A percentile compares a stretch with the other conserved stretches of the same genome.
Evolutionary conservation across 139 green algal genomes (phyloP).

Genomic region (Coelastrella sp.): DNA sequence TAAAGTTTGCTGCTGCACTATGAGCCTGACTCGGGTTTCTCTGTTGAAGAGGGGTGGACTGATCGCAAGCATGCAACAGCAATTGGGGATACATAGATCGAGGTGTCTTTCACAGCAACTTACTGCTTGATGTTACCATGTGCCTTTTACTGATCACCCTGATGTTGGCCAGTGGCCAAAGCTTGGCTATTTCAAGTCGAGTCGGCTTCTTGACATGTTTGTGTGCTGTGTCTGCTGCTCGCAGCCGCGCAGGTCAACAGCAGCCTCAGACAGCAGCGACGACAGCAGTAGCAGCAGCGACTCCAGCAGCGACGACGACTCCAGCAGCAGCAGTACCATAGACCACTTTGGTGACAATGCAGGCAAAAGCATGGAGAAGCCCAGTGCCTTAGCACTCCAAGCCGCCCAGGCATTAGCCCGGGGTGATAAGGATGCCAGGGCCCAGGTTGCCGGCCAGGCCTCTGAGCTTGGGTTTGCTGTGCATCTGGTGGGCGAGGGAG

Average conservation of each 20-base stretch:
- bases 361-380: slow-evolving; percentile 51
- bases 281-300: slow-evolving; percentile 19
- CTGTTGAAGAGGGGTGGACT: no score
- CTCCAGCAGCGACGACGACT: slow-evolving; percentile 32
- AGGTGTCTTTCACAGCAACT: no score
- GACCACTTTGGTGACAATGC: not conserved
- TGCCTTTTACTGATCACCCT: no score
- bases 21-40: no score
- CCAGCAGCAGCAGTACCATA: slow-evolving; percentile 29
- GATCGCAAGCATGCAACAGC: no score
- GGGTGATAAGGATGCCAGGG: slow-evolving; percentile 22
- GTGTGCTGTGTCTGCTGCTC: not conserved
- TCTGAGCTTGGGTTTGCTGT: slow-evolving; percentile 63
- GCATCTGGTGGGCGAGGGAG: slow-evolving; percentile 72
- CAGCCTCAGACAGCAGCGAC: slow-evolving; percentile 30
- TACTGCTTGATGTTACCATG: no score
- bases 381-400: slow-evolving; percentile 17
- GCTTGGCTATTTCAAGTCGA: not conserved
- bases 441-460: slow-evolving; percentile 1
- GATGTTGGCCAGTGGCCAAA: no score
- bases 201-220: not conserved
- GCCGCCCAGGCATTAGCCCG: slow-evolving; percentile 51
- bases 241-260: slow-evolving; percentile 5
- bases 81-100: no score
- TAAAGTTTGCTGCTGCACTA: no score